Conservation (phyloP, 768 basidiomycete genomes). For the Rhodotorula kratochvilovae region DNA sequence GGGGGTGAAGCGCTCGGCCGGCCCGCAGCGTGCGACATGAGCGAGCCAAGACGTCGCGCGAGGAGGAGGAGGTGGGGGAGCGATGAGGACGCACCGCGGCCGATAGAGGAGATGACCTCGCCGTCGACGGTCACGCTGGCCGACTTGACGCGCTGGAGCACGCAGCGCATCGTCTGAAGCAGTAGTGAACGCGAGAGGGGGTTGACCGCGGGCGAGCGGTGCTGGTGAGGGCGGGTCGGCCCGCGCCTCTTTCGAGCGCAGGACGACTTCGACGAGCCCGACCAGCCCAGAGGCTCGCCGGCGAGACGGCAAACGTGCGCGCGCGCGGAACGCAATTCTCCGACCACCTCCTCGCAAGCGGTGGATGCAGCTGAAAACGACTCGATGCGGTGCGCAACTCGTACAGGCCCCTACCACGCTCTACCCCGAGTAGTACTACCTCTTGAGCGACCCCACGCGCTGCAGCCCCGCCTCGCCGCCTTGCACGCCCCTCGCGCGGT, state of each 20-base stretch:
- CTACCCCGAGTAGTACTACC: background rate
- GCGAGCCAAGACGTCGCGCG: too few species aligned
- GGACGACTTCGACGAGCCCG: too few species aligned
- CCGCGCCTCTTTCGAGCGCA: too few species aligned
- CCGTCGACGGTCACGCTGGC: slow-evolving; percentile 31
- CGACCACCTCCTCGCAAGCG: too few species aligned
- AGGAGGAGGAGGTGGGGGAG: background rate
- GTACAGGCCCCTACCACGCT: background rate
- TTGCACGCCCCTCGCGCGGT: background rate
- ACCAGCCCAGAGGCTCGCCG: too few species aligned
- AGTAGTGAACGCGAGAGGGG: background rate
- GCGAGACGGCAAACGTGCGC: too few species aligned
- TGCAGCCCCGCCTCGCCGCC: background rate
- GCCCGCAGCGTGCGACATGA: too few species aligned
- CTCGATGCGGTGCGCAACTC: background rate
- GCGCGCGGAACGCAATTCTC: too few species aligned
- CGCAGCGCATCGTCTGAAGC: slow-evolving; percentile 16
- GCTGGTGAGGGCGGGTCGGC: too few species aligned
- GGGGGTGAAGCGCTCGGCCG: too few species aligned
- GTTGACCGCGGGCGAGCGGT: too few species aligned
- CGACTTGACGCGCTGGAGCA: slow-evolving; percentile 19
- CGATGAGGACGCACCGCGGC: slow-evolving; percentile 13
- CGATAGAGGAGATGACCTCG: slow-evolving; percentile 9
- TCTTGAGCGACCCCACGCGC: background rate
- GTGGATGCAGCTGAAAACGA: too few species aligned